These are phyloP conservation scores for sweet orange (Citrus sinensis) DNA, from an alignment of 345 rosid genomes.

Conservation along the genomic window DNA sequence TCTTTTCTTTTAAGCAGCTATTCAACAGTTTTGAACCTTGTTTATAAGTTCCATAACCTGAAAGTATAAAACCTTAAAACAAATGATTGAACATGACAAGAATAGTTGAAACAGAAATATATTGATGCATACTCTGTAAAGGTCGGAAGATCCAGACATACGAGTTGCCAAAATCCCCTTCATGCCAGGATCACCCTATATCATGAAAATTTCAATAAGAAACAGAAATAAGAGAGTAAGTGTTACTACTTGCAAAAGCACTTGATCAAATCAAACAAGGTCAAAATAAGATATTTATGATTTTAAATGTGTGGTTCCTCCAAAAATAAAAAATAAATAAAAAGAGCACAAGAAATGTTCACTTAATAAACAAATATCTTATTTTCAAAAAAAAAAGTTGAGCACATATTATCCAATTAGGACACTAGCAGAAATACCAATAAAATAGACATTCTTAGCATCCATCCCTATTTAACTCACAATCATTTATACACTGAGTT, in stretches of 20 bases:
- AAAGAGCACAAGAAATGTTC: neutral
- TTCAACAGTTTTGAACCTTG: neutral
- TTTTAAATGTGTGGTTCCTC: neutral
- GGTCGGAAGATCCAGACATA: slow-evolving; percentile 85
- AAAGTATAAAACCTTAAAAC: neutral
- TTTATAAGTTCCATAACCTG: neutral
- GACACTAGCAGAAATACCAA: neutral
- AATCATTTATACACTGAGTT: neutral
- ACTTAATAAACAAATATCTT: neutral
- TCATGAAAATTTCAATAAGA: slow-evolving; percentile 2
- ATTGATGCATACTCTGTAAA: slow-evolving; percentile 51
- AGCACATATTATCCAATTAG: neutral
- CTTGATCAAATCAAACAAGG: neutral
- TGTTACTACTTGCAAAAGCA: neutral
- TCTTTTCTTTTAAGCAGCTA: neutral
- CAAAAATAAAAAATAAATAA: neutral
- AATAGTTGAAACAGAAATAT: slow-evolving; percentile 6
- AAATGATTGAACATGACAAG: neutral
- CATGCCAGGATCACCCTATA: slow-evolving; percentile 90
- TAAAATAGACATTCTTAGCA: neutral
- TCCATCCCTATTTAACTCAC: neutral
- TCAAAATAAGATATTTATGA: neutral
- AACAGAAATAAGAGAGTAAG: neutral
- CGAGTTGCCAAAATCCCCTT: slow-evolving; percentile 90
- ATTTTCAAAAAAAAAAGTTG: neutral